A percentile compares a stretch with the other conserved stretches of the same genome.
Conservation (phyloP, 164 flowering plant genomes). For the Magnolia kwangsiensis region DNA sequence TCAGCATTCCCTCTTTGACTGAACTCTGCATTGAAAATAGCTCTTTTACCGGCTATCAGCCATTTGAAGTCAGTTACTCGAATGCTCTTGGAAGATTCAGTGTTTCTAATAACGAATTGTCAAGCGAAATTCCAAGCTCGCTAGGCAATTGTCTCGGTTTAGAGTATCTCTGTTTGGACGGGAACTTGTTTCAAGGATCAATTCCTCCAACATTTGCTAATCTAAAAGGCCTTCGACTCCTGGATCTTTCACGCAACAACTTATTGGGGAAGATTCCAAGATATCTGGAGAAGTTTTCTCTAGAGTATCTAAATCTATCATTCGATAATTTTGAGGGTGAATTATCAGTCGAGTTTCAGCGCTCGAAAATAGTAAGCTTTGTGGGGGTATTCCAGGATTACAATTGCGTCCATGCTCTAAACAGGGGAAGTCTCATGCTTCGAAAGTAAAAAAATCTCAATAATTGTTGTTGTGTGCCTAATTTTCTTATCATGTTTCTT, state of each 20-base stretch:
- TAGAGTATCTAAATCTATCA: not conserved
- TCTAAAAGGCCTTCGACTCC: not conserved
- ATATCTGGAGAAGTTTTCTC: not conserved
- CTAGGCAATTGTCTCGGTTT: not conserved
- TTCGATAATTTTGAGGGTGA: not conserved
- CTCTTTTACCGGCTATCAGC: not conserved
- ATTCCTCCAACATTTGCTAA: not conserved
- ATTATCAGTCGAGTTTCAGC: no score
- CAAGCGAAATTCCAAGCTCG: not conserved
- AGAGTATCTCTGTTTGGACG: not conserved
- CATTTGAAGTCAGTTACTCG: not conserved
- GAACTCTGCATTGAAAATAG: not conserved
- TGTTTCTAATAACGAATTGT: not conserved
- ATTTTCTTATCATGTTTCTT: not conserved
- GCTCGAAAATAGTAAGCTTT: no score
- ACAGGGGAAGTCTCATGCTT: not conserved
- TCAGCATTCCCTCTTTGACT: not conserved
- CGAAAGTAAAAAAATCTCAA: not conserved
- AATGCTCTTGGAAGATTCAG: not conserved
- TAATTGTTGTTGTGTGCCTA: not conserved
- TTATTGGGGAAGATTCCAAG: not conserved
- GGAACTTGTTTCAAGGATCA: not conserved
- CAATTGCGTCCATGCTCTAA: not conserved
- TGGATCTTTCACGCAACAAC: not conserved
- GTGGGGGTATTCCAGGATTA: no score